Percentiles rank a stretch among this genome's conserved stretches.
Conservation (phyloP, 371 early-diverging fungal species). For the Mucor circinelloides region DNA sequence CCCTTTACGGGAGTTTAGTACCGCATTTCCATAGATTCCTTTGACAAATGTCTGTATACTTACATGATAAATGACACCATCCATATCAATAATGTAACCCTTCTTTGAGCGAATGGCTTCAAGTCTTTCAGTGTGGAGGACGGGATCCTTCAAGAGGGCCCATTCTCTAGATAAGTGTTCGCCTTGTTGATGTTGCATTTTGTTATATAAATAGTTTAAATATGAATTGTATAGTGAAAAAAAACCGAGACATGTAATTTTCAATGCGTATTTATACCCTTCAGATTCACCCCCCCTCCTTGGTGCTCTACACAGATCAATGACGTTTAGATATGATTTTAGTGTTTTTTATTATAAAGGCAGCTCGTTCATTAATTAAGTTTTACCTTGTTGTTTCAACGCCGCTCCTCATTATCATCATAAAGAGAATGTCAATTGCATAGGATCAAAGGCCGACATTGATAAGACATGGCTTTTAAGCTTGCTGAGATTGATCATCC, state of each 20-base stretch:
- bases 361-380: not conserved
- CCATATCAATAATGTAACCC: slow-evolving; percentile 71
- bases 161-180: slow-evolving; percentile 31
- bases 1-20: slow-evolving; percentile 29
- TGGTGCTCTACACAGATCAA: not conserved
- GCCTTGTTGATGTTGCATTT: slow-evolving; percentile 9
- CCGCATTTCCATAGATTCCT: not conserved
- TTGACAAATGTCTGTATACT: not conserved
- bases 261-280: not conserved
- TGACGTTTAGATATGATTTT: not conserved
- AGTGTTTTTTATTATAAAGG: not conserved
- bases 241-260: not conserved
- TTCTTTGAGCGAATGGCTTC: slow-evolving; percentile 59
- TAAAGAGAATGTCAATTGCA: not conserved
- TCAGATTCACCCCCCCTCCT: not conserved
- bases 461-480: not conserved
- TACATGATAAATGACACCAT: slow-evolving; percentile 70
- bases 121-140: slow-evolving; percentile 46
- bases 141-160: slow-evolving; percentile 45
- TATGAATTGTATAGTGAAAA: not conserved
- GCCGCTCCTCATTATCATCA: not conserved
- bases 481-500: not conserved
- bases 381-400: not conserved
- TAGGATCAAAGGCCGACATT: not conserved
- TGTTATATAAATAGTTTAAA: not conserved